These are phyloP conservation scores for Aeschynomene evenia DNA, from an alignment of 306 rosid species.

Conservation along the genomic window DNA sequence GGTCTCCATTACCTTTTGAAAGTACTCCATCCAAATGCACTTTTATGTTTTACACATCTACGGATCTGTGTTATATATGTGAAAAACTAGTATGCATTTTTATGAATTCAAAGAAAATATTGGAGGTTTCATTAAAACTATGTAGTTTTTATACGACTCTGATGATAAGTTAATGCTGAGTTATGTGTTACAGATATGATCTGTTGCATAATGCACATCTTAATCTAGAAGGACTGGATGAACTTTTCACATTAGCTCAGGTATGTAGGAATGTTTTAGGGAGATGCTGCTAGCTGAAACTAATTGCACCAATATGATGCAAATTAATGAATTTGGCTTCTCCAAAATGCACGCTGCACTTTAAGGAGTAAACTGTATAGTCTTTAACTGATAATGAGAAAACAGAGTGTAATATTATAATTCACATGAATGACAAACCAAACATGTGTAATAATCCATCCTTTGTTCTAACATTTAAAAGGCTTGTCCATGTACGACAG, in stretches of 20 bases:
- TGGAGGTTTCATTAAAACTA: conserved; percentile 17
- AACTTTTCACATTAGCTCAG: conserved; percentile 96
- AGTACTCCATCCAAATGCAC: too few species aligned
- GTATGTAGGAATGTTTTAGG: conserved; percentile 41
- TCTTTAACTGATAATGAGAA: background rate
- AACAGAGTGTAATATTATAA: background rate
- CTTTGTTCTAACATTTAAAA: background rate
- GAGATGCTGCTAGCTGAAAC: conserved; percentile 24
- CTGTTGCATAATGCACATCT: conserved; percentile 97
- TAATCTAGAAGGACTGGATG: conserved; percentile 84
- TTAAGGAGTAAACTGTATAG: background rate
- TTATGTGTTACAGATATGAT: conserved; percentile 70
- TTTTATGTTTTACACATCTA: background rate
- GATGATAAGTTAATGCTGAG: conserved; percentile 29
- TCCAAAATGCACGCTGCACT: background rate
- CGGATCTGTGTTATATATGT: background rate
- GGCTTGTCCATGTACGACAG: background rate
- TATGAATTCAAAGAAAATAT: conserved; percentile 13
- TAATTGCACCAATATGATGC: conserved; percentile 1
- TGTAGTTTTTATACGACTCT: conserved; percentile 14
- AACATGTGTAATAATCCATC: background rate
- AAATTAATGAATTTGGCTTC: background rate
- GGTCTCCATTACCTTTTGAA: too few species aligned
- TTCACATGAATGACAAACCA: background rate
- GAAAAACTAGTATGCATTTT: background rate